Conservation (phyloP, 805 yeast species). For the Kuraishia molischiana region DNA sequence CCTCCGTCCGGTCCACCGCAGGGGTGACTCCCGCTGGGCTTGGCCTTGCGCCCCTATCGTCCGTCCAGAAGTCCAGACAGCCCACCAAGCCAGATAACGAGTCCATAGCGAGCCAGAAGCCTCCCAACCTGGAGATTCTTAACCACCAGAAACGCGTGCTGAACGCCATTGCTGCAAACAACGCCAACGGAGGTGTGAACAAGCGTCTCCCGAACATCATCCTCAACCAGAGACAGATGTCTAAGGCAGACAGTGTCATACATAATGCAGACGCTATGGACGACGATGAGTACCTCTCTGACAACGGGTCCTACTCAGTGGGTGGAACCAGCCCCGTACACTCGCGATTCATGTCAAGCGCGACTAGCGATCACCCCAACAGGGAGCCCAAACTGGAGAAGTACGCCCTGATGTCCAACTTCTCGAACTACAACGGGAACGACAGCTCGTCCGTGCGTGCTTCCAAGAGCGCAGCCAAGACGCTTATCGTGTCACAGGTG, state of each 20-base stretch:
- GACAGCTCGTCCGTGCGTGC: neutral
- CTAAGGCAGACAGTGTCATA: neutral
- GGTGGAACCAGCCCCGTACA: neutral
- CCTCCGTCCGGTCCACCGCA: slow-evolving; percentile 1
- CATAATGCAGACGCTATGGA: neutral
- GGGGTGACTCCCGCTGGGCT: neutral
- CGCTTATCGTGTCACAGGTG: slow-evolving; percentile 2
- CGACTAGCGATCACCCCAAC: neutral
- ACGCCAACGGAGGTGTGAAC: neutral
- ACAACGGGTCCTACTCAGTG: neutral
- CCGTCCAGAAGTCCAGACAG: neutral
- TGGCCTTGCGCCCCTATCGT: neutral
- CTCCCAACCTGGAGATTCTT: neutral
- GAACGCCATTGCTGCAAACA: neutral
- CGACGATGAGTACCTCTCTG: neutral
- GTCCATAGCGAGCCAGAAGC: neutral
- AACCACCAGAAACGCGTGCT: neutral
- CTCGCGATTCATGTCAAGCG: neutral
- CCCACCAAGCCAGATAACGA: neutral
- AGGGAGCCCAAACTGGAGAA: neutral
- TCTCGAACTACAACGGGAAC: neutral
- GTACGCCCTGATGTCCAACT: neutral
- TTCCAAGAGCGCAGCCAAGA: neutral
- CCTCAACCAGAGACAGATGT: neutral
- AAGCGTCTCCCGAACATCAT: slow-evolving; percentile 1